phyloP scores from a whole-genome alignment of 1,139 yeast species.

The Zygosaccharomyces pseudobailii region DNA sequence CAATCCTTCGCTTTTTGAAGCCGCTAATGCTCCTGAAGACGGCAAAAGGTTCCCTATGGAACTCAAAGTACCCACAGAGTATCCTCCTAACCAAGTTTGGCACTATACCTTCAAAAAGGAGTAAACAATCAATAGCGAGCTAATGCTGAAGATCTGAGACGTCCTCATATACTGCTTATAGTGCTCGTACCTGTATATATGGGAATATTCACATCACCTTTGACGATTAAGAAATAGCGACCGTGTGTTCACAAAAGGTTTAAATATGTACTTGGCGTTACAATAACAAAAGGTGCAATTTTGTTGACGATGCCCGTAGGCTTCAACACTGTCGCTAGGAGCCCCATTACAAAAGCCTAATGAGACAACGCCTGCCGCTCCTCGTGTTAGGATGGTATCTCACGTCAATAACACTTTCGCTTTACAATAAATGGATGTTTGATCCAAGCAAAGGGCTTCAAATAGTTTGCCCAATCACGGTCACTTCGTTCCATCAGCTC shows the following conservation, averaged over 20 bases:
- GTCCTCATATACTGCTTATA: background rate
- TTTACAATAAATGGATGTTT: constrained; percentile 98
- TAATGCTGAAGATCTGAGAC: background rate
- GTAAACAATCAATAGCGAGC: background rate
- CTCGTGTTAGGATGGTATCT: constrained; percentile 45
- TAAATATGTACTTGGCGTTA: background rate
- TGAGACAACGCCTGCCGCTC: constrained; percentile 11
- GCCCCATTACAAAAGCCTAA: constrained; percentile 1
- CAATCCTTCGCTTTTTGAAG: constrained; percentile 35
- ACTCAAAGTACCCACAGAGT: constrained; percentile 82
- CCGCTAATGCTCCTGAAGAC: constrained; percentile 34
- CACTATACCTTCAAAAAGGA: constrained; percentile 47
- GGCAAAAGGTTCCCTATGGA: constrained; percentile 64
- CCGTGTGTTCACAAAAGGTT: background rate
- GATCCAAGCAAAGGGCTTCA: constrained; percentile 58
- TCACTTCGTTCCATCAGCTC: constrained; percentile 81
- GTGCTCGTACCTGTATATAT: constrained; percentile 3
- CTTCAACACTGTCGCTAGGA: background rate
- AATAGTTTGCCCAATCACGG: constrained; percentile 75
- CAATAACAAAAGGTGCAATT: background rate
- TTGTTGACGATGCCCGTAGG: background rate
- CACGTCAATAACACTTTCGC: constrained; percentile 69
- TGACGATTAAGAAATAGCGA: background rate
- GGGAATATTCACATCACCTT: background rate
- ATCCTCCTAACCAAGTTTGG: constrained; percentile 86